These are phyloP conservation scores for Macadamia integrifolia DNA, from an alignment of 164 flowering plant genomes.

Conservation along the genomic window DNA sequence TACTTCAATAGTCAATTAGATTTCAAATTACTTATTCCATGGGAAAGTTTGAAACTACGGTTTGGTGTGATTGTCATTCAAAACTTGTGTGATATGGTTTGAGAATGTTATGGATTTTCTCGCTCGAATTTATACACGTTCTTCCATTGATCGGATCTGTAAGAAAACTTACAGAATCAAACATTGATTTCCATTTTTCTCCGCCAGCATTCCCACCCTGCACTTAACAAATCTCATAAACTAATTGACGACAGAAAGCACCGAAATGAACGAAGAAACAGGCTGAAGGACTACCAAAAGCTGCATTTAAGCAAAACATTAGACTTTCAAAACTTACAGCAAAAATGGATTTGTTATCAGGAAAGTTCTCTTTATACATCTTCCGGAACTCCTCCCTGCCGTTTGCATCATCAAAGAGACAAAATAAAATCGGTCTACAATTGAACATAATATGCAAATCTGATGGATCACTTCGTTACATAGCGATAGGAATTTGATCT, in stretches of 20 bases:
- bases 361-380: constrained; percentile 57
- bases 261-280: no score
- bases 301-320: background rate
- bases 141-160: no score
- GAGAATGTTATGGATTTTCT: no score
- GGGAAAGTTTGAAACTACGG: no score
- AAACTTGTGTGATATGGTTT: no score
- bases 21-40: no score
- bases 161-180: constrained; percentile 39
- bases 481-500: no score
- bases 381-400: constrained; percentile 70
- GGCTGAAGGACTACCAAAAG: constrained; percentile 1
- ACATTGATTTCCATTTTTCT: constrained; percentile 69
- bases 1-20: no score
- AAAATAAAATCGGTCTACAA: background rate
- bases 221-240: background rate
- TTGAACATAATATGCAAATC: no score
- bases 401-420: constrained; percentile 9
- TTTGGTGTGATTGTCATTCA: no score
- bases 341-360: constrained; percentile 71
- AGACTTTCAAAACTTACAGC: constrained; percentile 35
- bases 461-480: no score
- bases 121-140: no score
- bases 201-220: constrained; percentile 92
- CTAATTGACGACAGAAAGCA: background rate